Evolutionary conservation across 257 asterid species (phyloP).

Genomic region (Voacanga thouarsii): DNA sequence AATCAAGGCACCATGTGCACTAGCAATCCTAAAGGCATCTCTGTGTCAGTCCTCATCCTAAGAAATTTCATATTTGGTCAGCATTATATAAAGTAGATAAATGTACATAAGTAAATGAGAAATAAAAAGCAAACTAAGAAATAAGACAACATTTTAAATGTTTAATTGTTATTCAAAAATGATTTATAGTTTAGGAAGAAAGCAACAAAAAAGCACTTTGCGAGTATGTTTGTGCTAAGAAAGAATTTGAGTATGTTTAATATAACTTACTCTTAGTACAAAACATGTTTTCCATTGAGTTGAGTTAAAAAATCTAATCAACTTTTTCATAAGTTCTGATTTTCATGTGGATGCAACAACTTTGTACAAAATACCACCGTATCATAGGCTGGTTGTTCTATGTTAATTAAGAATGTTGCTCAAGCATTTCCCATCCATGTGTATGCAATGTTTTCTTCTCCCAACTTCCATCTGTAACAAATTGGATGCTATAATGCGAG

Average conservation of each 20-base stretch:
- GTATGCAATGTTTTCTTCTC: no score
- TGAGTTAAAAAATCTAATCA: neutral
- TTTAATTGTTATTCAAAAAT: neutral
- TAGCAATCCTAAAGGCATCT: slow-evolving; percentile 82
- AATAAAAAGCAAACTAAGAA: neutral
- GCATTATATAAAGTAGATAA: neutral
- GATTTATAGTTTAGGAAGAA: neutral
- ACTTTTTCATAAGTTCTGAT: neutral
- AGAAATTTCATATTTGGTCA: slow-evolving; percentile 7
- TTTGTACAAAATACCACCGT: no score
- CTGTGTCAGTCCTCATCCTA: slow-evolving; percentile 74
- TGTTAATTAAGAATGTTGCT: no score
- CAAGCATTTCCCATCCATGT: no score
- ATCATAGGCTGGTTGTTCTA: no score
- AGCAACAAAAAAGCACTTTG: neutral
- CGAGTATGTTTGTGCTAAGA: no score
- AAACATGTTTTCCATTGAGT: neutral
- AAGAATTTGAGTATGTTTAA: neutral
- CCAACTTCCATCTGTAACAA: no score
- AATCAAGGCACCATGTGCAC: slow-evolving; percentile 90
- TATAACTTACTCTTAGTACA: neutral
- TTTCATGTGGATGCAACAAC: no score
- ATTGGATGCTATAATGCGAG: no score
- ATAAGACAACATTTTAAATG: neutral
- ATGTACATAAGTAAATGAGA: neutral